Conservation (phyloP, 2,329 filamentous ascomycete genomes). For the Fusarium sp. region DNA sequence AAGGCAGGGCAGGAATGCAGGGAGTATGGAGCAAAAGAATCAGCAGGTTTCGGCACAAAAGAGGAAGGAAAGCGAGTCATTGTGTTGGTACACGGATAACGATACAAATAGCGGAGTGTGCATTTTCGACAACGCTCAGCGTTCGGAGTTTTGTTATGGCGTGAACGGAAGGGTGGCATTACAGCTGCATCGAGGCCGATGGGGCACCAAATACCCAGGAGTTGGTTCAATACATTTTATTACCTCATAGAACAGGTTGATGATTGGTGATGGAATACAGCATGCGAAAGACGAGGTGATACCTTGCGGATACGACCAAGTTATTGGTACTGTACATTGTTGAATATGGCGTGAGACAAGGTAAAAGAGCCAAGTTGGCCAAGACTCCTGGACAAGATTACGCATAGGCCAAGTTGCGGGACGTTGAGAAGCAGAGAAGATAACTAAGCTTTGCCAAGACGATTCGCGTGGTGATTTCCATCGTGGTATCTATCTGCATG, state of each 20-base stretch:
- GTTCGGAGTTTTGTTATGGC: conserved; percentile 32
- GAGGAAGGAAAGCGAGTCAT: conserved; percentile 27
- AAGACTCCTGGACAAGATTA: conserved; percentile 36
- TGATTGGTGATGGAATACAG: background rate
- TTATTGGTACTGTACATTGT: background rate
- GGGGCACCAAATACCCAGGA: conserved; percentile 42
- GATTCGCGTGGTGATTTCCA: conserved; percentile 1
- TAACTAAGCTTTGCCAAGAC: conserved; percentile 48
- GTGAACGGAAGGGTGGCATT: conserved; percentile 19
- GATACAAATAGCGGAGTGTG: conserved; percentile 12
- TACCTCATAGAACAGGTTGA: background rate
- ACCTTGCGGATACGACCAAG: too few relatives aligned
- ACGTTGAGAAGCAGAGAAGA: conserved; percentile 24
- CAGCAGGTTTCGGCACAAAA: background rate
- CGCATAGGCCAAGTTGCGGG: conserved; percentile 29
- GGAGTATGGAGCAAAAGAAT: background rate
- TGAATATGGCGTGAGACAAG: background rate
- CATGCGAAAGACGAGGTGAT: background rate
- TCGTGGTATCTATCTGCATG: conserved; percentile 4
- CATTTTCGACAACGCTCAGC: conserved; percentile 25
- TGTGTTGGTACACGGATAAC: conserved; percentile 25
- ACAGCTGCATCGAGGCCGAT: conserved; percentile 34
- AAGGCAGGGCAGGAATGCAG: background rate
- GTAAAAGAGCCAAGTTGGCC: conserved; percentile 17
- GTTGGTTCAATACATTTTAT: conserved; percentile 23